phyloP scores from a whole-genome alignment of 495 filamentous ascomycete genomes.

The Glarea lozoyensis region DNA sequence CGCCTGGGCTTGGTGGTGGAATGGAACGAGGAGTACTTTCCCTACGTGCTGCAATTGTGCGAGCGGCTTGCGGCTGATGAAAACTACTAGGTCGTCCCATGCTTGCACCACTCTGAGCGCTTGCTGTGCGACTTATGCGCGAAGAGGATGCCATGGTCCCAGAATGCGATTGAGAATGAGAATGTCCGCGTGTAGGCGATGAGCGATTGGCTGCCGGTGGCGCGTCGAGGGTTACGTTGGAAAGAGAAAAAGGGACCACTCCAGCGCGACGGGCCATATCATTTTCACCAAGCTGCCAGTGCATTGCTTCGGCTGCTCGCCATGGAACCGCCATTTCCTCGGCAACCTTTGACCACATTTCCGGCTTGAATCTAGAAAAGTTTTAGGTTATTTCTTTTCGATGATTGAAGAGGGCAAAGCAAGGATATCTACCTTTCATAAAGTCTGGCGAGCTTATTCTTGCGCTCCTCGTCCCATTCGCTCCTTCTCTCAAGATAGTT shows the following conservation, averaged over 20 bases:
- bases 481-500: slow-evolving; percentile 88
- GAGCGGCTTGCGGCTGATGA: slow-evolving; percentile 54
- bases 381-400: slow-evolving; percentile 10
- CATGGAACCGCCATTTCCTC: slow-evolving; percentile 95
- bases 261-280: slow-evolving; percentile 91
- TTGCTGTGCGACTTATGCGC: slow-evolving; percentile 14
- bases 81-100: slow-evolving; percentile 5
- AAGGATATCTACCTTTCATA: slow-evolving; percentile 72
- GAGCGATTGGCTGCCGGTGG: slow-evolving; percentile 23
- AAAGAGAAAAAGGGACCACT: slow-evolving; percentile 67
- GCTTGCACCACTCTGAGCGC: slow-evolving; percentile 7
- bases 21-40: slow-evolving; percentile 31
- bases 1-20: slow-evolving; percentile 28
- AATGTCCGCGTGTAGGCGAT: slow-evolving; percentile 29
- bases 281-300: slow-evolving; percentile 89
- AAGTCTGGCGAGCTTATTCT: slow-evolving; percentile 87
- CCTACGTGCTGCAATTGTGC: slow-evolving; percentile 23
- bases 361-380: slow-evolving; percentile 74
- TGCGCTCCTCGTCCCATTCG: slow-evolving; percentile 95
- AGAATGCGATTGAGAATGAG: slow-evolving; percentile 34
- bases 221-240: slow-evolving; percentile 47
- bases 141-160: slow-evolving; percentile 26
- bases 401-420: not conserved
- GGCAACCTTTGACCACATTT: slow-evolving; percentile 93
- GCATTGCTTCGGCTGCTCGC: slow-evolving; percentile 94